A percentile compares a stretch with the other conserved stretches of the same genome.
Evolutionary conservation across 306 rosid genomes (phyloP).

Genomic region (Quercus glauca): DNA sequence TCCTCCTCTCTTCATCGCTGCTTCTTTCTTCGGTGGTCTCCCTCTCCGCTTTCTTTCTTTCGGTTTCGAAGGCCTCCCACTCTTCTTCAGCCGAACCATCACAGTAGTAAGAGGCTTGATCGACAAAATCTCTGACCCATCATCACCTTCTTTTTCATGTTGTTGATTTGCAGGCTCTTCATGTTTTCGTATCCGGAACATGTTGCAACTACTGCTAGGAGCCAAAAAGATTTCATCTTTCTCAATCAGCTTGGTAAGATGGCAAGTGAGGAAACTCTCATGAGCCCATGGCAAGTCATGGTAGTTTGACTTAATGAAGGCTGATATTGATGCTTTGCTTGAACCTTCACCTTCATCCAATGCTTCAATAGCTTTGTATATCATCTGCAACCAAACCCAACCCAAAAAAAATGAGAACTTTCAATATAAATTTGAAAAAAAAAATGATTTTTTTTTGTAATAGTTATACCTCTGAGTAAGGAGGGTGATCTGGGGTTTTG

Average conservation of each 20-base stretch:
- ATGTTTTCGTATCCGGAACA: too few relatives aligned
- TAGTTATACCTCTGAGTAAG: neutral
- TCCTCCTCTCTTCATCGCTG: neutral
- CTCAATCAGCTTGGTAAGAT: neutral
- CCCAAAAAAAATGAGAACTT: neutral
- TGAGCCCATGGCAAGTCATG: conserved; percentile 1
- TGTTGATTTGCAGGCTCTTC: too few relatives aligned
- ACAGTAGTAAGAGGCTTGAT: too few relatives aligned
- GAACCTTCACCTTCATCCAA: neutral
- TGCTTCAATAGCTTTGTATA: neutral
- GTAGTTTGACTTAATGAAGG: neutral
- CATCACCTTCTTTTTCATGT: too few relatives aligned
- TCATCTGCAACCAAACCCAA: neutral
- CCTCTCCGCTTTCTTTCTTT: neutral
- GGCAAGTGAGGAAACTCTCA: neutral
- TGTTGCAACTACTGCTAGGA: neutral
- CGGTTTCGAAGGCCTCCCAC: neutral
- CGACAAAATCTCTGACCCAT: too few relatives aligned
- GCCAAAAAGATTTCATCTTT: neutral
- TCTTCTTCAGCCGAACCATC: too few relatives aligned
- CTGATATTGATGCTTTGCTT: neutral
- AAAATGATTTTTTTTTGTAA: too few relatives aligned
- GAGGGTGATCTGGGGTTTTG: neutral
- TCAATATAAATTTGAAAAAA: neutral
- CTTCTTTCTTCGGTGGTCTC: neutral